Base-by-base conservation (phyloP, 495 filamentous ascomycete genomes). In the Umbilicaria muhlenbergii region DNA sequence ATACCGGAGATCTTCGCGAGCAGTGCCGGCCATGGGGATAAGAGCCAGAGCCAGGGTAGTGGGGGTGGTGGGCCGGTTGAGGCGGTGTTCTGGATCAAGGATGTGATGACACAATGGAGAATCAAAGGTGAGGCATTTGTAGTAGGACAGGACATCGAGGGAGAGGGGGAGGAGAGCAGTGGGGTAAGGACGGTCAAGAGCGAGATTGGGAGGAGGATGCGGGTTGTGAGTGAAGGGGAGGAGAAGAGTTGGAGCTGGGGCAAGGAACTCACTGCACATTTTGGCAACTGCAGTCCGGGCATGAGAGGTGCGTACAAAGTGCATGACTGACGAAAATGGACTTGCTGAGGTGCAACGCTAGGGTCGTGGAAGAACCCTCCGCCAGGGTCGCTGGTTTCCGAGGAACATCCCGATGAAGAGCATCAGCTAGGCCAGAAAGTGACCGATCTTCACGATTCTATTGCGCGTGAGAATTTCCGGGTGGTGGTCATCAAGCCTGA, bases 401-500 rank as follows among this genome's bases (percentile, higher is more conserved):
- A 66, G 36, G 48, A 47, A 47, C 55, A 60, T 59, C 57, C 49
- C 5, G 66, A 75, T 40, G 56, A 67, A 18, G 58, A 69, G 5
- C 62, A 80, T 19, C 56, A 62, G 43, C 59, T 85, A 8, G 86
- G 82, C 2, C 74, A 79, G 61, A 75, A 73, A 57, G 75, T 91
- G 2, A 62, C 66, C 16, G 77, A 85, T 55, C 58, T 87, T 28
- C 56, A 82, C 34, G 80, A 88, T 53, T 52, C 58, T 3, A 58
- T 80, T 39, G 85, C 86, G 11, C 66, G 87, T 45, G 61, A 51
- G 47, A 88, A 96, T 54, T 94, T 94, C 58, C 65, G 91, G 14
- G 81, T 95, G 2, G 77, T 89, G 16, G 75, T 93, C 11, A 80
- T 96, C 46, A 70, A 71, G 42, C 88, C 89, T 1, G 71, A 82